phyloP scores from a whole-genome alignment of 1,284 basidiomycete genomes.

The Kwoniella shivajii region DNA sequence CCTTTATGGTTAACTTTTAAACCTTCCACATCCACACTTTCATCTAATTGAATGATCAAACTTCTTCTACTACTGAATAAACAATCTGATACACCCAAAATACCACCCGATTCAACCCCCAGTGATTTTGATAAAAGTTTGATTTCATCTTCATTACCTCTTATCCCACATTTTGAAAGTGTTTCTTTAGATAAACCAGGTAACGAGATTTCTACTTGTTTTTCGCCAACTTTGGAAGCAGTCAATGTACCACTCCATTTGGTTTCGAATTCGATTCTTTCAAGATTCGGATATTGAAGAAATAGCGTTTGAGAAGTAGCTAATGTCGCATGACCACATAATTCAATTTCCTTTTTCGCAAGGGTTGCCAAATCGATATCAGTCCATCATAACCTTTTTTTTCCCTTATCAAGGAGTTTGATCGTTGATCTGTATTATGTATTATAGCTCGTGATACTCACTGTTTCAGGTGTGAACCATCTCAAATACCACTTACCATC shows the following conservation, averaged over 20 bases:
- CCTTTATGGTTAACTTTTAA: conserved; percentile 21
- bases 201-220: conserved; percentile 14
- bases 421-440: neutral
- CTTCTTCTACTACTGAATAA: conserved; percentile 16
- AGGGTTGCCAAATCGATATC: neutral
- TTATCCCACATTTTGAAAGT: neutral
- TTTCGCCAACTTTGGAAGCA: conserved; percentile 9
- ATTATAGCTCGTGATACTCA: conserved; percentile 15
- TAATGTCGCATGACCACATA: conserved; percentile 49
- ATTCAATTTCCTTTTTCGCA: conserved; percentile 35
- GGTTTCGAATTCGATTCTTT: conserved; percentile 32
- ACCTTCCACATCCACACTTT: conserved; percentile 23
- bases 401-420: neutral
- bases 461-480: conserved; percentile 45
- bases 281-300: conserved; percentile 22
- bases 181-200: conserved; percentile 4
- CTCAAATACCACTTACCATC: conserved; percentile 36
- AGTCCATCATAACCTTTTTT: neutral
- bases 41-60: conserved; percentile 26
- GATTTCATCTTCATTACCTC: neutral
- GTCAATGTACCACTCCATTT: conserved; percentile 34
- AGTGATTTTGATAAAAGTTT: conserved; percentile 4
- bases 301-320: conserved; percentile 39
- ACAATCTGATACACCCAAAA: conserved; percentile 17
- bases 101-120: conserved; percentile 7